phyloP scores from a whole-genome alignment of 805 yeast species.

The Suhomyces pyralidae region DNA sequence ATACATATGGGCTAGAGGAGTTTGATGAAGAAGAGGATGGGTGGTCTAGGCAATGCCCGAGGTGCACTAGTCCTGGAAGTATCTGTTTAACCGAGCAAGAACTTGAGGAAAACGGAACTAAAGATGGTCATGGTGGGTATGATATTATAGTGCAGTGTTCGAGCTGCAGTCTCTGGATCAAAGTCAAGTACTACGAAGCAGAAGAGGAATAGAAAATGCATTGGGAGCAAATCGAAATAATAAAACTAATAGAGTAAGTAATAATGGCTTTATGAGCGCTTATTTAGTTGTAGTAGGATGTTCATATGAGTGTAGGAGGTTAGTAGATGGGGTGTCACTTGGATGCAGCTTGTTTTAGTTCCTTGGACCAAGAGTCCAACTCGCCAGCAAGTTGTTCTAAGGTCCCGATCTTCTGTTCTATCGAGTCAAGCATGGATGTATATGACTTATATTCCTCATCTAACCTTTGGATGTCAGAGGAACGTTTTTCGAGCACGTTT shows the following conservation, averaged over 20 bases:
- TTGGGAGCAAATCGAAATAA: not conserved
- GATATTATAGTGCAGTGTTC: conserved; percentile 76
- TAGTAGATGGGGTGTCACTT: not conserved
- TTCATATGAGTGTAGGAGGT: not conserved
- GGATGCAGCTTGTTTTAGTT: conserved; percentile 31
- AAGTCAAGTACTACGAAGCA: conserved; percentile 62
- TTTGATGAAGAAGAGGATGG: conserved; percentile 42
- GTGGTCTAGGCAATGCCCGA: conserved; percentile 59
- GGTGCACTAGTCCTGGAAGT: conserved; percentile 54
- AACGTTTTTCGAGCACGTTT: conserved; percentile 43
- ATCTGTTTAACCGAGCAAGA: conserved; percentile 61
- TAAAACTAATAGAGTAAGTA: not conserved
- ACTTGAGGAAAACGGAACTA: conserved; percentile 51
- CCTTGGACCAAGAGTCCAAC: conserved; percentile 59
- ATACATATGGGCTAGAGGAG: conserved; percentile 61
- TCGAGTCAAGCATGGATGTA: conserved; percentile 20
- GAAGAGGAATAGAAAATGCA: conserved; percentile 10
- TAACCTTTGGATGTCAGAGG: conserved; percentile 12
- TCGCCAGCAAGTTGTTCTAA: conserved; percentile 51
- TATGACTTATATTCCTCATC: conserved; percentile 23
- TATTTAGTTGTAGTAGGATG: not conserved
- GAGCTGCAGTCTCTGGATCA: conserved; percentile 84
- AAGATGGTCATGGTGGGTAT: conserved; percentile 50
- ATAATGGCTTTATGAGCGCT: not conserved
- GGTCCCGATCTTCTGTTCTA: conserved; percentile 35